Percentiles rank a stretch among this genome's conserved stretches.
These are phyloP conservation scores for Citrus cavaleriei DNA, from an alignment of 345 rosid genomes.

Conservation along the genomic window DNA sequence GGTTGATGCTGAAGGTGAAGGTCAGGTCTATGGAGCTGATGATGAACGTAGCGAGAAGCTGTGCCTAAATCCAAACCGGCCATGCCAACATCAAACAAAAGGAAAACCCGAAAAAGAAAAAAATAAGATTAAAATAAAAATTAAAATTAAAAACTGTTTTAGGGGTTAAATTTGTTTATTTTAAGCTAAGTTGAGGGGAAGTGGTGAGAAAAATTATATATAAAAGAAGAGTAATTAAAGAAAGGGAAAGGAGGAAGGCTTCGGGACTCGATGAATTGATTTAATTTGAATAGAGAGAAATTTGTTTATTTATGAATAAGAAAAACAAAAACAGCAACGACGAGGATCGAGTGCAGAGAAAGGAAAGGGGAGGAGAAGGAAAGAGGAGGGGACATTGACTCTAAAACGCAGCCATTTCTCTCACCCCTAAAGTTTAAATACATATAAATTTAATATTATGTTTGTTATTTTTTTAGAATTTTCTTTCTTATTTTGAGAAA, in stretches of 20 bases:
- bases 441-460: not conserved
- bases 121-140: constrained; percentile 23
- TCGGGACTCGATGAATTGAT: constrained; percentile 13
- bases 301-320: not conserved
- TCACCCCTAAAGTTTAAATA: constrained; percentile 1
- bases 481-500: not conserved
- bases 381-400: not conserved
- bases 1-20: constrained; percentile 60
- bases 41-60: constrained; percentile 48
- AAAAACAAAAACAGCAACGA: not conserved
- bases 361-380: constrained; percentile 5
- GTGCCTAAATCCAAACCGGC: constrained; percentile 71
- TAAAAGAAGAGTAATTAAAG: constrained; percentile 7
- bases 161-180: constrained; percentile 21
- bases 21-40: constrained; percentile 48
- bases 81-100: constrained; percentile 37
- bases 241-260: constrained; percentile 15
- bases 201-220: constrained; percentile 14
- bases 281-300: not conserved
- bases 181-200: constrained; percentile 1
- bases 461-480: not conserved
- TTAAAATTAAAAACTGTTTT: constrained; percentile 27
- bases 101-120: constrained; percentile 24
- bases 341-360: constrained; percentile 18
- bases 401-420: constrained; percentile 18